phyloP scores from a whole-genome alignment of 192 early-diverging fungal species.

The Coemansia asiatica region DNA sequence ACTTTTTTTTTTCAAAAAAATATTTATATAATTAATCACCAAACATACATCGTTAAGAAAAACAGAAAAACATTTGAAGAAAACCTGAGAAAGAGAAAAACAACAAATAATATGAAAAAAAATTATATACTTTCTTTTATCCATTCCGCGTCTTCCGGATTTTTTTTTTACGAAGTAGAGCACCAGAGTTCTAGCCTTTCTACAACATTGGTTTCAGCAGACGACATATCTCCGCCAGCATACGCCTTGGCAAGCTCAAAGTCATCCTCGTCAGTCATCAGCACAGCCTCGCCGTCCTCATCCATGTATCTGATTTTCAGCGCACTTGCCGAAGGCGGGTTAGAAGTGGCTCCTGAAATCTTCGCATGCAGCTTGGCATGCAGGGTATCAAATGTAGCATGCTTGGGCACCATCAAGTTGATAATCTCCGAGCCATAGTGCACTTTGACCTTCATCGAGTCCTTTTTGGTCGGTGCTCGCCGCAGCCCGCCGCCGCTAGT shows the following conservation, averaged over 20 bases:
- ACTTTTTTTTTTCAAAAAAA: conserved; percentile 1
- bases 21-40: too few species aligned
- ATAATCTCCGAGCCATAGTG: conserved; percentile 49
- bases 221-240: conserved; percentile 56
- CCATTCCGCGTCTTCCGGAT: too few species aligned
- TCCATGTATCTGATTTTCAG: conserved; percentile 81
- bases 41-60: too few species aligned
- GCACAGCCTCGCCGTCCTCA: conserved; percentile 80
- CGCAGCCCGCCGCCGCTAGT: conserved; percentile 24
- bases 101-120: neutral
- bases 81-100: neutral
- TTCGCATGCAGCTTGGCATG: conserved; percentile 38
- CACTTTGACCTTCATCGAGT: conserved; percentile 55
- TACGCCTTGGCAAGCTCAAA: conserved; percentile 70
- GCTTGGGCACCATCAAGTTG: conserved; percentile 48
- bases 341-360: conserved; percentile 14
- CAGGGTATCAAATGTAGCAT: conserved; percentile 40
- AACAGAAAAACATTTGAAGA: neutral
- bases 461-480: conserved; percentile 49
- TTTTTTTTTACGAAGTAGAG: conserved; percentile 15
- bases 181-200: conserved; percentile 65
- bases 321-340: conserved; percentile 14
- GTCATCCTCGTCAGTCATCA: conserved; percentile 91
- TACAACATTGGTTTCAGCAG: conserved; percentile 48
- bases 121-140: neutral